Conservation (phyloP, 768 basidiomycete genomes). For the Hysterangium stoloniferum region DNA sequence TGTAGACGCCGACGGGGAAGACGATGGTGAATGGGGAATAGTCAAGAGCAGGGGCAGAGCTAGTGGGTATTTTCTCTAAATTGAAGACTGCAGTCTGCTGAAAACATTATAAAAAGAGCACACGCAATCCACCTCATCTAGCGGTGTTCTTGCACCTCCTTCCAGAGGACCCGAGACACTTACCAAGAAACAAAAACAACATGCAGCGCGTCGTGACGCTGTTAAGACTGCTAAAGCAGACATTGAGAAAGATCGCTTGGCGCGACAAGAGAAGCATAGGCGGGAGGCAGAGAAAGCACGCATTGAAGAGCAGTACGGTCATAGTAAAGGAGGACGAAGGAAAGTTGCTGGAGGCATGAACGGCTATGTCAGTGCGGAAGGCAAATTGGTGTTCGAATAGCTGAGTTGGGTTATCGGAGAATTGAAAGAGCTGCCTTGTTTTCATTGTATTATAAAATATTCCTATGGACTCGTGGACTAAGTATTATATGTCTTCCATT, state of each 20-base stretch:
- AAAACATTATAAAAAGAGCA: conserved; percentile 11
- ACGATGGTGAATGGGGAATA: conserved; percentile 71
- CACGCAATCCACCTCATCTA: not conserved
- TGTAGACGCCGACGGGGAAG: conserved; percentile 62
- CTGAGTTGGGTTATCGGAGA: no score
- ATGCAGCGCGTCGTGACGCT: conserved; percentile 50
- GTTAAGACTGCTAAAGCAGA: conserved; percentile 51
- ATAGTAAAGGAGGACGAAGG: not conserved
- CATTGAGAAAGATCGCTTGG: conserved; percentile 42
- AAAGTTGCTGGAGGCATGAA: conserved; percentile 19
- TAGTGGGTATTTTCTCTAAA: conserved; percentile 19
- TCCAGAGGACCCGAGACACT: conserved; percentile 36
- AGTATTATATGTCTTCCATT: no score
- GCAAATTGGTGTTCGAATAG: conserved; percentile 18
- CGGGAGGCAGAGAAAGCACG: conserved; percentile 48
- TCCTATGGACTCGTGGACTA: no score
- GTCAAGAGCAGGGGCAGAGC: conserved; percentile 47
- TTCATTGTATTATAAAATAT: no score
- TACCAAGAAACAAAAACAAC: conserved; percentile 67
- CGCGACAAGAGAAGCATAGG: conserved; percentile 48
- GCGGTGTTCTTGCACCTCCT: conserved; percentile 8
- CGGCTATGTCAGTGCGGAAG: conserved; percentile 15
- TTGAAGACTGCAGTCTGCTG: not conserved
- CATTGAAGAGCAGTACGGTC: conserved; percentile 31
- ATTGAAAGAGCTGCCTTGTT: no score